A percentile compares a stretch with the other conserved stretches of the same genome.
Evolutionary conservation across 2,329 filamentous ascomycete genomes (phyloP).

Genomic region (Stromatinia cepivora): DNA sequence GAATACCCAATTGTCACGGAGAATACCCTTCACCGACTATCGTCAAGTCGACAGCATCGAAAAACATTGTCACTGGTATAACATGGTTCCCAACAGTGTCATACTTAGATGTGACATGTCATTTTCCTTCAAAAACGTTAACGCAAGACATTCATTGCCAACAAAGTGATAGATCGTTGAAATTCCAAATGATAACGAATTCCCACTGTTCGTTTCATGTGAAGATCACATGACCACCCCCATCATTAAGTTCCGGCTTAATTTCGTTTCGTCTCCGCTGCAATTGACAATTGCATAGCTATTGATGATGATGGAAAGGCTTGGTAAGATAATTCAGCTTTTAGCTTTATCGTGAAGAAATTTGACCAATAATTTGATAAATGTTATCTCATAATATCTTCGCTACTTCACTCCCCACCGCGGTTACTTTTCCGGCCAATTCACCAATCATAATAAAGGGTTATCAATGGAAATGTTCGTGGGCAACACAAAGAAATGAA

Average conservation of each 20-base stretch:
- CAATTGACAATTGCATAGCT: slow-evolving; percentile 10
- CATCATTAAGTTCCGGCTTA: too few relatives aligned
- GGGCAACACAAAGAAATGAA: slow-evolving; percentile 18
- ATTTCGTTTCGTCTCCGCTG: too few relatives aligned
- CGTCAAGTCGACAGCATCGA: neutral
- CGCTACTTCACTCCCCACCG: slow-evolving; percentile 21
- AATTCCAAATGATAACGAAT: neutral
- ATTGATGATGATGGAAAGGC: neutral
- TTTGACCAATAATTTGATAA: slow-evolving; percentile 5
- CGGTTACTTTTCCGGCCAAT: slow-evolving; percentile 30
- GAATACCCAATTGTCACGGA: neutral
- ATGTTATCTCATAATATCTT: slow-evolving; percentile 10
- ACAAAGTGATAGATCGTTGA: neutral
- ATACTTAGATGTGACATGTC: neutral
- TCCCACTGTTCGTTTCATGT: neutral
- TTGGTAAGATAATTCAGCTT: slow-evolving; percentile 5
- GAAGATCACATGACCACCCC: neutral
- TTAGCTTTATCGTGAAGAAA: slow-evolving; percentile 1
- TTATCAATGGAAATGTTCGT: neutral
- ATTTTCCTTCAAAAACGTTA: neutral
- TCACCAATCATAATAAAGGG: slow-evolving; percentile 26
- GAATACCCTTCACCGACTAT: neutral
- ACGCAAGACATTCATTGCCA: neutral
- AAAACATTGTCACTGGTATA: neutral
- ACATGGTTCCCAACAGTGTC: neutral